A percentile compares a stretch with the other conserved stretches of the same genome.
Evolutionary conservation across 2,329 filamentous ascomycete species (phyloP).

Genomic region (Paracoccidioides brasiliensis): DNA sequence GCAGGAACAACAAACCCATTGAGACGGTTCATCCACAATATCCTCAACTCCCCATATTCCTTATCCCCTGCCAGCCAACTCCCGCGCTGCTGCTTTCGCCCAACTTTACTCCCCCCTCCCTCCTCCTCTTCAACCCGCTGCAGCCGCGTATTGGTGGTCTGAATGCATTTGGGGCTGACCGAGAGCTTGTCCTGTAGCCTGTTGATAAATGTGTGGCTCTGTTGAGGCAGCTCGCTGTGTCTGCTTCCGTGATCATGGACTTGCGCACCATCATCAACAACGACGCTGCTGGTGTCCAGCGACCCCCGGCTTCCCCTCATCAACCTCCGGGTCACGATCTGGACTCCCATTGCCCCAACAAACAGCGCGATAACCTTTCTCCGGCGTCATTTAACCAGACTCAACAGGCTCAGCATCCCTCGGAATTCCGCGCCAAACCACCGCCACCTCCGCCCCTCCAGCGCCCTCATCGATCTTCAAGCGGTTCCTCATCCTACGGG

Average conservation of each 20-base stretch:
- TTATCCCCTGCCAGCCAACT: not conserved
- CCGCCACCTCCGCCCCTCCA: conserved; percentile 34
- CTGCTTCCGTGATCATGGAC: conserved; percentile 31
- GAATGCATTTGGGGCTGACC: not conserved
- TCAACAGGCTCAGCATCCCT: not conserved
- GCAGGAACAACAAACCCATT: not conserved
- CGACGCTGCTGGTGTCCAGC: conserved; percentile 24
- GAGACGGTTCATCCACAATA: not conserved
- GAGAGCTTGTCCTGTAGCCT: not conserved
- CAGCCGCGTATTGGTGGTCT: not conserved
- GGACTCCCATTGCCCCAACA: not conserved
- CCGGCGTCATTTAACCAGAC: conserved; percentile 1
- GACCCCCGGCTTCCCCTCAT: conserved; percentile 10
- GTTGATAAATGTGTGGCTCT: not conserved
- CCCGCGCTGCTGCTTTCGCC: not conserved
- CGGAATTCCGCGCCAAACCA: conserved; percentile 11
- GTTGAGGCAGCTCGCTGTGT: not conserved
- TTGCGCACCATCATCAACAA: conserved; percentile 41
- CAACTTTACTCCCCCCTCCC: not conserved
- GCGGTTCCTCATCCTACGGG: conserved; percentile 27
- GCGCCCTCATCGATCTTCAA: conserved; percentile 33
- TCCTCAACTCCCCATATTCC: not conserved
- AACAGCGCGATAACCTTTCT: conserved; percentile 3
- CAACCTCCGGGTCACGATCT: not conserved
- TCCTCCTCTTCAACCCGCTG: too few relatives aligned